These are phyloP conservation scores for Aspergillus fischeri DNA, from an alignment of 2,329 filamentous ascomycete species.

Conservation along the genomic window DNA sequence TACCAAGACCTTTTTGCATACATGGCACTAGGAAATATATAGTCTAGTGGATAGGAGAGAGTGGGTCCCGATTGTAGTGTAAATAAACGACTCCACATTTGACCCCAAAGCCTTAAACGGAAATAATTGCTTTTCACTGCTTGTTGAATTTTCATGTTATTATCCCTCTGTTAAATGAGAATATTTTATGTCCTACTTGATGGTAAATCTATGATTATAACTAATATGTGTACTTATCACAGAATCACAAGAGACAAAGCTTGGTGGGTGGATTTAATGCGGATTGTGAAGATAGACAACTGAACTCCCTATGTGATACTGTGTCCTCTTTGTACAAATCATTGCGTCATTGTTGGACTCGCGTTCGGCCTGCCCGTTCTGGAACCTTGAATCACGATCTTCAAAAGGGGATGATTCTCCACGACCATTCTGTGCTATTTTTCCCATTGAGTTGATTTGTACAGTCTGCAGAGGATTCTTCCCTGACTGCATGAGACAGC, in stretches of 20 bases:
- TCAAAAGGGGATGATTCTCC: conserved; percentile 10
- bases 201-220: not conserved
- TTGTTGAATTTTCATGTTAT: not conserved
- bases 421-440: conserved; percentile 1
- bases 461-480: not conserved
- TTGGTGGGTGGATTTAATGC: conserved; percentile 2
- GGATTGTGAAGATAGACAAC: conserved; percentile 1
- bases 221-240: not conserved
- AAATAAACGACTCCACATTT: conserved; percentile 22
- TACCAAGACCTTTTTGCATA: not conserved
- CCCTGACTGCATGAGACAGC: not conserved
- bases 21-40: not conserved
- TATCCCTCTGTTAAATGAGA: not conserved
- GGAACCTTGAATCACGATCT: conserved; percentile 14
- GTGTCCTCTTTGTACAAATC: conserved; percentile 9
- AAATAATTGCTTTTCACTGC: not conserved
- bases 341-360: conserved; percentile 29
- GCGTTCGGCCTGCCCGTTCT: conserved; percentile 21
- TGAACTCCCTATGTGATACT: conserved; percentile 1
- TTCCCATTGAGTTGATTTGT: not conserved
- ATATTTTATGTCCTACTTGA: not conserved
- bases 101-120: conserved; percentile 12
- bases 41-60: conserved; percentile 7
- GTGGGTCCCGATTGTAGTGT: conserved; percentile 18
- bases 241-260: not conserved